Conservation (phyloP, 306 rosid species). For the Lagenaria siceraria region DNA sequence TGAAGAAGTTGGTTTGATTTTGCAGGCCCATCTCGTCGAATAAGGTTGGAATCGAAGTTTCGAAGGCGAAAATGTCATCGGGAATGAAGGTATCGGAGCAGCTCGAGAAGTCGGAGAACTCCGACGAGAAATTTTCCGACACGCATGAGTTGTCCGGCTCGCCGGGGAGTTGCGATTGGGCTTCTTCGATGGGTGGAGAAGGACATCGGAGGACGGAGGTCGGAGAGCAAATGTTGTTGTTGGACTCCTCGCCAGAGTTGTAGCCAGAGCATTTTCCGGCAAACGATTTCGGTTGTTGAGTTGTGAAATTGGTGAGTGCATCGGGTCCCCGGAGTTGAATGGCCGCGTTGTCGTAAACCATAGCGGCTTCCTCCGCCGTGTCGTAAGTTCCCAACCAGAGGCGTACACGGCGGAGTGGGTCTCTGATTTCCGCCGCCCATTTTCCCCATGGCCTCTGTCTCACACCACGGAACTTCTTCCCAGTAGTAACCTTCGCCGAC, state of each 20-base stretch:
- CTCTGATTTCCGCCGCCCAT: slow-evolving; percentile 99
- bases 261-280: slow-evolving; percentile 8
- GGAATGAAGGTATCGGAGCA: slow-evolving; percentile 35
- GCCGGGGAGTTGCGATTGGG: slow-evolving; percentile 24
- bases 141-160: slow-evolving; percentile 22
- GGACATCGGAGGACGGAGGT: slow-evolving; percentile 55
- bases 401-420: slow-evolving; percentile 77
- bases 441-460: slow-evolving; percentile 98
- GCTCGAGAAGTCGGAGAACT: slow-evolving; percentile 19
- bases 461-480: slow-evolving; percentile 75
- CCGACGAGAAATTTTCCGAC: slow-evolving; percentile 29
- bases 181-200: slow-evolving; percentile 42
- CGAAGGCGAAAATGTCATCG: slow-evolving; percentile 38
- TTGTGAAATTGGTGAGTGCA: slow-evolving; percentile 77
- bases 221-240: slow-evolving; percentile 44
- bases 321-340: slow-evolving; percentile 81
- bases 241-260: slow-evolving; percentile 46
- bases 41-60: slow-evolving; percentile 21
- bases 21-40: slow-evolving; percentile 16
- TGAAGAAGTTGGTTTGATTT: slow-evolving; percentile 7
- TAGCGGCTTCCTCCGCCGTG: slow-evolving; percentile 92
- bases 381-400: slow-evolving; percentile 87
- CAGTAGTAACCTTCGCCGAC: slow-evolving; percentile 14
- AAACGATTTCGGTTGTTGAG: slow-evolving; percentile 16
- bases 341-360: slow-evolving; percentile 92